Conservation (phyloP, 768 basidiomycete species). For the Panaeolus papilionaceus region DNA sequence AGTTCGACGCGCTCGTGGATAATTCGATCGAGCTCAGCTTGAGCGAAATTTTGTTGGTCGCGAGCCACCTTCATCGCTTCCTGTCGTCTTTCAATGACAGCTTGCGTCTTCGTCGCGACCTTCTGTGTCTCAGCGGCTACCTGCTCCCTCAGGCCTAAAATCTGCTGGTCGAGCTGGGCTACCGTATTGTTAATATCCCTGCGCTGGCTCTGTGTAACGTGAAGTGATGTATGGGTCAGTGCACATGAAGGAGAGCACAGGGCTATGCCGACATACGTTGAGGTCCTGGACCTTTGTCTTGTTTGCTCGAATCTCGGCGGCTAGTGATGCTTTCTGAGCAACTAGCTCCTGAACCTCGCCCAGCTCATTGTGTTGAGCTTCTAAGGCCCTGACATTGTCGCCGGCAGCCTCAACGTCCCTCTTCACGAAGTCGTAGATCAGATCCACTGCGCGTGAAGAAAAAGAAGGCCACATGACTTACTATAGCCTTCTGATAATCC, state of each 20-base stretch:
- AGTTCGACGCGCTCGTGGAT: conserved; percentile 40
- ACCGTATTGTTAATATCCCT: conserved; percentile 57
- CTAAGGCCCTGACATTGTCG: conserved; percentile 36
- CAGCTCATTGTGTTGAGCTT: conserved; percentile 36
- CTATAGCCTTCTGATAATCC: conserved; percentile 40
- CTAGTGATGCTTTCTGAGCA: conserved; percentile 51
- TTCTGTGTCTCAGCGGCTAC: conserved; percentile 61
- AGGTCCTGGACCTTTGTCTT: conserved; percentile 48
- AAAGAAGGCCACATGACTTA: conserved; percentile 24
- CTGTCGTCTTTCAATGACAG: conserved; percentile 64
- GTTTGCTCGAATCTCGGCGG: conserved; percentile 51
- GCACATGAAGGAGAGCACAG: neutral
- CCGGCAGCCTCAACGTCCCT: conserved; percentile 36
- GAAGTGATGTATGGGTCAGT: conserved; percentile 14
- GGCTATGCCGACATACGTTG: conserved; percentile 42
- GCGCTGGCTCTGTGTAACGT: neutral
- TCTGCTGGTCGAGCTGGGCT: conserved; percentile 39
- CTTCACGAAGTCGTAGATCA: conserved; percentile 27
- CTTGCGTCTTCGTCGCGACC: conserved; percentile 62
- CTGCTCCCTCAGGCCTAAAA: conserved; percentile 48
- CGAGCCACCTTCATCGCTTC: conserved; percentile 44
- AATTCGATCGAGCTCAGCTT: conserved; percentile 30
- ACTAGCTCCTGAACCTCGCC: conserved; percentile 41
- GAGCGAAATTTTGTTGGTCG: conserved; percentile 33
- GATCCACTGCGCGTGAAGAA: neutral